A percentile compares a stretch with the other conserved stretches of the same genome.
Conservation (phyloP, 768 basidiomycete genomes). For the Boletus barrowsii region DNA sequence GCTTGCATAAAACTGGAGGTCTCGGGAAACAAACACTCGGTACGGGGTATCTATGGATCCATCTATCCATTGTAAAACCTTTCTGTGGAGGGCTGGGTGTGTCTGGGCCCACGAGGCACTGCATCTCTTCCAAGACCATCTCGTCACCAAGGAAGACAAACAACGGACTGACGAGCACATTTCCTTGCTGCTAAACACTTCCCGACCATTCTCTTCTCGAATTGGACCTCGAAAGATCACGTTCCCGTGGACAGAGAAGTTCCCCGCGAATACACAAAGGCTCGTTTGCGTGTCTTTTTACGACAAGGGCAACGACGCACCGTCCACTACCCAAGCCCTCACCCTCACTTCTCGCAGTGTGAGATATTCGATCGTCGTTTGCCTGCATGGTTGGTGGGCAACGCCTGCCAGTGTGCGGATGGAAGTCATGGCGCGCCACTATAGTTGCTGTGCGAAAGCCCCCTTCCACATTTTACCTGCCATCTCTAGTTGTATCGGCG, state of each 20-base stretch:
- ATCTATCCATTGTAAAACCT: too few species aligned
- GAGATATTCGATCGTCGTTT: slow-evolving; percentile 29
- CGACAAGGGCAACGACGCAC: slow-evolving; percentile 25
- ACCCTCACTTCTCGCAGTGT: slow-evolving; percentile 41
- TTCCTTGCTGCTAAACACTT: slow-evolving; percentile 81
- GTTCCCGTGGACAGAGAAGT: slow-evolving; percentile 91
- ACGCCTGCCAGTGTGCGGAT: slow-evolving; percentile 23
- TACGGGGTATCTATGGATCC: too few species aligned
- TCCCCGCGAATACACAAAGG: slow-evolving; percentile 94
- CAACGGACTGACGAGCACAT: slow-evolving; percentile 94
- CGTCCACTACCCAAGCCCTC: slow-evolving; percentile 42
- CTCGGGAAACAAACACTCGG: slow-evolving; percentile 27
- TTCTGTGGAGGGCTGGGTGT: too few species aligned
- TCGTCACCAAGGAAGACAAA: slow-evolving; percentile 90
- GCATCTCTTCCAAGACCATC: slow-evolving; percentile 95
- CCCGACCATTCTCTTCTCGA: slow-evolving; percentile 96
- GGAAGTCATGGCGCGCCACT: slow-evolving; percentile 10
- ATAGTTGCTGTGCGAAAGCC: slow-evolving; percentile 5
- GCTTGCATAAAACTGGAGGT: slow-evolving; percentile 21
- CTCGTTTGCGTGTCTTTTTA: slow-evolving; percentile 91
- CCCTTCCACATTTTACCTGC: slow-evolving; percentile 7
- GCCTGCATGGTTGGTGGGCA: slow-evolving; percentile 27
- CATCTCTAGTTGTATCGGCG: slow-evolving; percentile 3
- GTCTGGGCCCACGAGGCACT: too few species aligned
- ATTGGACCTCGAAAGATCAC: slow-evolving; percentile 98